These are phyloP conservation scores for Vitis rotundifolia DNA, from an alignment of 164 flowering plant species.

Conservation along the genomic window DNA sequence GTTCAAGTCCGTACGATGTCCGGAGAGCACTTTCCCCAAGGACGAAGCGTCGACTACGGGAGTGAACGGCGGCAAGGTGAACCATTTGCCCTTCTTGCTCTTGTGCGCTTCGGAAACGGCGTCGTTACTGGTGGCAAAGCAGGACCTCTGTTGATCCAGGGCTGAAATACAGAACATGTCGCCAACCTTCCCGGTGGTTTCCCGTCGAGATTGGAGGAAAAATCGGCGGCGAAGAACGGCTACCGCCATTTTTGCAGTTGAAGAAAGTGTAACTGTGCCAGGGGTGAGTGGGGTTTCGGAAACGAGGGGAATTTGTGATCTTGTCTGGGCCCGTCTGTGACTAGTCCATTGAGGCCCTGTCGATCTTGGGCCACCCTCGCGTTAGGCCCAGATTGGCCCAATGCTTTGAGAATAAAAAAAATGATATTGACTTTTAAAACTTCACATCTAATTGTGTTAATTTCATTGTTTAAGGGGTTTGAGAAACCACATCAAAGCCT, in stretches of 20 bases:
- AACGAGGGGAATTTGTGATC: neutral
- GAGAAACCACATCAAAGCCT: too few species aligned
- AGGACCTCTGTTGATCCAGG: neutral
- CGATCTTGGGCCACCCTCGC: too few species aligned
- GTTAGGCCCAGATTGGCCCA: too few species aligned
- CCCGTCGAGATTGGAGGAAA: constrained; percentile 15
- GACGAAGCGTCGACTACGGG: constrained; percentile 32
- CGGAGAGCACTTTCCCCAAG: constrained; percentile 39
- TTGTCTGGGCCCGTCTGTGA: neutral
- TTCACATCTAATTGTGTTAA: too few species aligned
- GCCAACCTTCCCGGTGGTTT: neutral
- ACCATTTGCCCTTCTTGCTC: constrained; percentile 47
- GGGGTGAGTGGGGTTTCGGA: neutral
- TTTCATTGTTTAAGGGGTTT: too few species aligned
- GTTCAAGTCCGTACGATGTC: neutral
- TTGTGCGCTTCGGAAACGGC: neutral
- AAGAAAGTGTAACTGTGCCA: too few species aligned
- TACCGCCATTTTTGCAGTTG: constrained; percentile 15
- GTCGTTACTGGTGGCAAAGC: constrained; percentile 3
- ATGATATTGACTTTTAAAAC: too few species aligned
- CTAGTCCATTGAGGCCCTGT: neutral
- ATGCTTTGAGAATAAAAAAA: too few species aligned
- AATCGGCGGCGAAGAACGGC: constrained; percentile 15
- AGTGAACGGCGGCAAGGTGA: constrained; percentile 60
- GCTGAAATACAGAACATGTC: neutral